Evolutionary conservation across 192 early-diverging fungal species (phyloP).

Genomic region (Entomortierella chlamydospora): DNA sequence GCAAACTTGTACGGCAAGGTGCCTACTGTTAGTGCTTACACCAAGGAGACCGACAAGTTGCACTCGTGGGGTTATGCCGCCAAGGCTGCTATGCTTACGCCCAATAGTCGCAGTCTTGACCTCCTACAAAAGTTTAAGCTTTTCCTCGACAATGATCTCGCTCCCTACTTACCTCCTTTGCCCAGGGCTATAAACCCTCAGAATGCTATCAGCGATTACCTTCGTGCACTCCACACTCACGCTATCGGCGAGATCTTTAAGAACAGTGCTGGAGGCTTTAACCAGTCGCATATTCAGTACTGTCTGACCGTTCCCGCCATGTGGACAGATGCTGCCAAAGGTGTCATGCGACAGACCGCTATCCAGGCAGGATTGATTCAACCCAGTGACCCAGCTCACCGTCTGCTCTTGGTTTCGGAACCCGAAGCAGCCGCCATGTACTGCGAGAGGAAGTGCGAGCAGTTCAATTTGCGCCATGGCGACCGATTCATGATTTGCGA

Average conservation of each 20-base stretch:
- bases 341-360: slow-evolving; percentile 64
- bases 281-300: slow-evolving; percentile 57
- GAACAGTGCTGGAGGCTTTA: slow-evolving; percentile 55
- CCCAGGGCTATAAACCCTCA: slow-evolving; percentile 56
- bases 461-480: slow-evolving; percentile 61
- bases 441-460: slow-evolving; percentile 65
- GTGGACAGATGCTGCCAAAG: slow-evolving; percentile 67
- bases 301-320: slow-evolving; percentile 65
- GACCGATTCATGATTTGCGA: slow-evolving; percentile 69
- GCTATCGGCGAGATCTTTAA: slow-evolving; percentile 56
- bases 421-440: slow-evolving; percentile 69
- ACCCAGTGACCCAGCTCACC: slow-evolving; percentile 54
- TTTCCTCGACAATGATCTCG: slow-evolving; percentile 60
- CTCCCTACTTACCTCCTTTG: slow-evolving; percentile 56
- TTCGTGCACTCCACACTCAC: slow-evolving; percentile 59
- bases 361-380: slow-evolving; percentile 62
- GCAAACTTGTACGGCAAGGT: slow-evolving; percentile 61
- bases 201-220: slow-evolving; percentile 62
- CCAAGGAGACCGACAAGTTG: slow-evolving; percentile 54
- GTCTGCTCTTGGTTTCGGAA: slow-evolving; percentile 61
- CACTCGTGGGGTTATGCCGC: slow-evolving; percentile 60
- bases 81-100: slow-evolving; percentile 55
- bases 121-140: slow-evolving; percentile 62
- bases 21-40: slow-evolving; percentile 62
- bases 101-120: slow-evolving; percentile 50